Evolutionary conservation across 352 stramenopile species (phyloP), one percentile per base, ranked within the genome.

Genomic region (Globisporangium rhizosaccharum): DNA sequence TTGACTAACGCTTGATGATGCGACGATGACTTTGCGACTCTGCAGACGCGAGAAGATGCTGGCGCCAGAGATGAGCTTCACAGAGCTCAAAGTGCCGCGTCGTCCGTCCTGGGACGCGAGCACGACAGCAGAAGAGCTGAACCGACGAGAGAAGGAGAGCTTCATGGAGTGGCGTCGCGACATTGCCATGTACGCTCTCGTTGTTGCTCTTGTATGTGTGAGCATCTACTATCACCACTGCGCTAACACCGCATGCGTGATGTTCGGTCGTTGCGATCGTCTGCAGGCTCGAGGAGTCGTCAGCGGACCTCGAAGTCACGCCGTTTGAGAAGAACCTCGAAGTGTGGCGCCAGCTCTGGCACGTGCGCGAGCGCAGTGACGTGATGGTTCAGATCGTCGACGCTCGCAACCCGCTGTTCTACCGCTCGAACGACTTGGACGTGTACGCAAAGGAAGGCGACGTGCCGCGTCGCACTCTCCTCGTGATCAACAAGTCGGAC

Each of bases 271-370:
- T 37, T 20, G 12, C 25, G 2, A 15, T 33, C 28, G 28, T 7
- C 9, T 65, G 6, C 54, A 94, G 85, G 48, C 57, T 94, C 44
- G 86, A 96, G 61, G 70, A 76, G 56, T 87, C 86, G 18, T 82
- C 82, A 8, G 82, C 92, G 7, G 72, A 86, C 51, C 68, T 91
- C 33, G 88, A 93, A 63, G 95, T 99, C 33, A 99, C 97, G 18
- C 98, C 98, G 18, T 99, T 99, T 67, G 98, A 99, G 79, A 99
- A 99, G 79, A 99, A 99, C 74, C 58, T 99, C 45, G 96, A 99
- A 64, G 97, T 99, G 28, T 99, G 98, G 98, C 88, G 97, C 42
- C 98, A 99, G 74, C 75, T 99, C 8, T 99, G 98, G 98, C 86
- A 98, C 39, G 97, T 99, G 23, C 83, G 98, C 45, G 98, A 99